Conservation (phyloP, 768 basidiomycete genomes). For the Agaricus subrufescens region DNA sequence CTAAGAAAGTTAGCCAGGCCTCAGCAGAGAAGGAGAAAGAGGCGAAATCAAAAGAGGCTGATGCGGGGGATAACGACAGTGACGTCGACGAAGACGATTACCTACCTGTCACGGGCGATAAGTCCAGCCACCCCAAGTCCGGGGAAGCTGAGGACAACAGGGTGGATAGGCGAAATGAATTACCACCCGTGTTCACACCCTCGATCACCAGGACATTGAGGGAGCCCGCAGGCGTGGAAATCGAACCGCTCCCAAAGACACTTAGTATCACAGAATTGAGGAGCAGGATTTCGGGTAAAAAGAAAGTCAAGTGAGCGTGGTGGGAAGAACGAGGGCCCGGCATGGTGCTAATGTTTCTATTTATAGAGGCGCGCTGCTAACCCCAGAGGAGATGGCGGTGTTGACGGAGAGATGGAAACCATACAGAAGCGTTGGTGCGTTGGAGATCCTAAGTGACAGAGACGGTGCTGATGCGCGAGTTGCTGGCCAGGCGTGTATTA, state of each 20-base stretch:
- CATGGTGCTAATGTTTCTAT: conserved; percentile 8
- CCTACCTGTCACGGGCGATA: conserved; percentile 22
- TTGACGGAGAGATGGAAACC: conserved; percentile 77
- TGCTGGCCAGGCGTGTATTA: conserved; percentile 62
- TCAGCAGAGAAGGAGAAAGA: conserved; percentile 7
- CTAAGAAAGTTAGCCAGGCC: conserved; percentile 37
- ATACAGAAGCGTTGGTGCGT: conserved; percentile 73
- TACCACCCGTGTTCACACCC: conserved; percentile 63
- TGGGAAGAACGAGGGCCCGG: conserved; percentile 1
- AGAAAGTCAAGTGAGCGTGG: conserved; percentile 60
- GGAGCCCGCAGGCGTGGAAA: conserved; percentile 23
- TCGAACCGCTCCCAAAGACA: conserved; percentile 50
- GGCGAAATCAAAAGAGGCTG: conserved; percentile 1
- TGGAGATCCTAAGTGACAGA: background rate
- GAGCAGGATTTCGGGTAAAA: conserved; percentile 61
- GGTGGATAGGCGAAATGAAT: conserved; percentile 19
- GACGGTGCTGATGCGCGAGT: background rate
- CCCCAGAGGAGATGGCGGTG: conserved; percentile 77
- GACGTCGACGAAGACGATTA: conserved; percentile 22
- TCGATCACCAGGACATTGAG: conserved; percentile 56
- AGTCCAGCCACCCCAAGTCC: conserved; percentile 10
- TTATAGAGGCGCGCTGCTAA: conserved; percentile 63
- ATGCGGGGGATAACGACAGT: conserved; percentile 13
- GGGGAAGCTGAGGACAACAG: conserved; percentile 4
- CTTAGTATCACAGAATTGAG: conserved; percentile 54